Evolutionary conservation across 306 rosid species (phyloP).

Genomic region (Calophaca sinica): DNA sequence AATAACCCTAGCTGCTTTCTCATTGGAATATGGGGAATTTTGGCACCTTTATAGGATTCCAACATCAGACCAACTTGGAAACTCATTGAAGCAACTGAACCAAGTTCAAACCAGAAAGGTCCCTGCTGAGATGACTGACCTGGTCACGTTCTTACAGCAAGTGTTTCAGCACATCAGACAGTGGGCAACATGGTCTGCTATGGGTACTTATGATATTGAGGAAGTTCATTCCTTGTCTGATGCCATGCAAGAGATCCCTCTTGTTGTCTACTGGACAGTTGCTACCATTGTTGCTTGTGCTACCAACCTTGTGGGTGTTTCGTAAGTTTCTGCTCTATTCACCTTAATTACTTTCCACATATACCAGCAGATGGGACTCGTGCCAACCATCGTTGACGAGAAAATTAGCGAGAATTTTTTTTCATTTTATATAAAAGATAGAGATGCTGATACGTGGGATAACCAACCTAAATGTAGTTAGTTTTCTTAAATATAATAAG

Average conservation of each 20-base stretch:
- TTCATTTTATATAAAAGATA: too few species aligned
- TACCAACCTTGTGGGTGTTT: conserved; percentile 20
- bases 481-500: too few species aligned
- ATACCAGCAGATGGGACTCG: too few species aligned
- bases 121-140: not conserved
- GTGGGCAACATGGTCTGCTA: conserved; percentile 40
- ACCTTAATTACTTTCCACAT: too few species aligned
- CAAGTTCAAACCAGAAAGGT: conserved; percentile 21
- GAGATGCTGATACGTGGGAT: too few species aligned
- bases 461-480: too few species aligned
- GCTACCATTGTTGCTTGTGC: conserved; percentile 30
- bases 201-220: conserved; percentile 7
- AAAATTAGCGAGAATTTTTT: too few species aligned
- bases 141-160: conserved; percentile 25
- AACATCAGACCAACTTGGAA: conserved; percentile 20
- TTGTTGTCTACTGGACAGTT: conserved; percentile 45
- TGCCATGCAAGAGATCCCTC: conserved; percentile 40
- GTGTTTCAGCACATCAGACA: conserved; percentile 46
- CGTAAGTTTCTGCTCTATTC: conserved; percentile 16
- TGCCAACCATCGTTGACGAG: too few species aligned
- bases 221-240: conserved; percentile 19
- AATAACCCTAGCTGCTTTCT: conserved; percentile 34
- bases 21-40: conserved; percentile 34
- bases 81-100: conserved; percentile 22
- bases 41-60: conserved; percentile 15